Evolutionary conservation across 306 rosid species (phyloP), one percentile per base, ranked within the genome.

Genomic region (Corylus heterophylla): DNA sequence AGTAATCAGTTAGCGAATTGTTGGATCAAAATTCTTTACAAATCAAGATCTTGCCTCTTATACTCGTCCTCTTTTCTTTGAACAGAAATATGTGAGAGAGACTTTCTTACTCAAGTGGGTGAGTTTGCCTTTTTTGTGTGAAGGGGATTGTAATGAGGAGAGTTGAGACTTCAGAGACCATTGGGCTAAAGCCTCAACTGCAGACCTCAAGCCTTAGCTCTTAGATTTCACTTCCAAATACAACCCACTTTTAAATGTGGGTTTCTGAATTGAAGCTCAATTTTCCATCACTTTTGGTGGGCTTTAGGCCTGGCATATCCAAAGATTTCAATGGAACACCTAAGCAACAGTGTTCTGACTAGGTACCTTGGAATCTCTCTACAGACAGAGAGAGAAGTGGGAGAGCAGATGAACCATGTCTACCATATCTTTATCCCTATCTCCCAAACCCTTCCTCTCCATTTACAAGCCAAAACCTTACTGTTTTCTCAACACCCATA

Each of bases 401-500:
- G 52, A 68, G 87, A 71, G 82, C 85, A 75, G 89, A 80, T 80
- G 88, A 83, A 75, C 86, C 64, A 93, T 94, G 98, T 84, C 92
- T 69, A 70, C 82, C 68, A 29, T 83, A 79, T 86, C 88, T 58
- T 48, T 77, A 76, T 80, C 83, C 77, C 86, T 84, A 73, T 84
- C 92, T 68, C 82, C 86, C 11, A 82, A 88, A 25, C 74, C 85
- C 68, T 87, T 67, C 44, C 72, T 86, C 72, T 81, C 90, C 70
- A 22, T 69, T 17, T 74, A 72, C 73, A 77, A 74, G 39, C 83
- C 86, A 55, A 84, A 68, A 0, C 58, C 86, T 31, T 37, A 4
- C 74, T 52, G 54, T 7, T 73, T 77, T 62, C 87, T 75, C 11
- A 29, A 47, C 71, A 59, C 72, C 75, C 83, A 58, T 5, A 77